Base-by-base conservation (phyloP, 2,329 filamentous ascomycete genomes). In the Tolypocladium amazonense region DNA sequence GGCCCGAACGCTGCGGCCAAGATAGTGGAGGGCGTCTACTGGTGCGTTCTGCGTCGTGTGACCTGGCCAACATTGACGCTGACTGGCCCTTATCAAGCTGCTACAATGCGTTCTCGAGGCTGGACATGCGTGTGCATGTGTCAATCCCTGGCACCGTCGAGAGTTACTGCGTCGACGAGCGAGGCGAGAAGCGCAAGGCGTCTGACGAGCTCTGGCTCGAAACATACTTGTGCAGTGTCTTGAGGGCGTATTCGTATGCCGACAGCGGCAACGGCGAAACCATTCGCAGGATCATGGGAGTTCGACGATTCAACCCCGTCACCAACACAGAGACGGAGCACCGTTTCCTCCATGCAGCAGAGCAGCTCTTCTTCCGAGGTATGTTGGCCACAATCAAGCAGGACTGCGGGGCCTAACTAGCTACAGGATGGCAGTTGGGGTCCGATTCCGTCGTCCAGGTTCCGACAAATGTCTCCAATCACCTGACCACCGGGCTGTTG, bases 301-400 rank as follows among this genome's bases (percentile, higher is more conserved):
- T 97, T 57, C 84, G 94, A 66, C 85, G 94, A 63, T 97, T 99
- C 81, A 99, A 99, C 71, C 94, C 94, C 1, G 90, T 99, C 62
- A 97, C 92, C 56, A 97, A 90, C 73, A 97, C 94, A n/a, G 94
- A 99, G 73, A 92, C 91, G 62, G 94, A 99, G 75, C 94, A 99
- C 71, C 90, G 90, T 65, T 99, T 99, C 72, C 79, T 99, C 50
- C 89, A 96, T 69, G 91, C 94, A 25, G 94, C 94, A 14, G 94
- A 99, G 75, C 88, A 89, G 68, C 81, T 99, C 38, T 99, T 99
- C 76, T 97, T 97, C 77, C 86, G 89, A 75, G 93, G 92, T 90
- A 74, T 59, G 72, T 63, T 37, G 18, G n/a, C 35, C 12, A 45
- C 56, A 38, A 56, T 65, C 23, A 38, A 53, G 5, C n/a, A 1